Conservation (phyloP, 257 asterid species). For the Gentiana dahurica region DNA sequence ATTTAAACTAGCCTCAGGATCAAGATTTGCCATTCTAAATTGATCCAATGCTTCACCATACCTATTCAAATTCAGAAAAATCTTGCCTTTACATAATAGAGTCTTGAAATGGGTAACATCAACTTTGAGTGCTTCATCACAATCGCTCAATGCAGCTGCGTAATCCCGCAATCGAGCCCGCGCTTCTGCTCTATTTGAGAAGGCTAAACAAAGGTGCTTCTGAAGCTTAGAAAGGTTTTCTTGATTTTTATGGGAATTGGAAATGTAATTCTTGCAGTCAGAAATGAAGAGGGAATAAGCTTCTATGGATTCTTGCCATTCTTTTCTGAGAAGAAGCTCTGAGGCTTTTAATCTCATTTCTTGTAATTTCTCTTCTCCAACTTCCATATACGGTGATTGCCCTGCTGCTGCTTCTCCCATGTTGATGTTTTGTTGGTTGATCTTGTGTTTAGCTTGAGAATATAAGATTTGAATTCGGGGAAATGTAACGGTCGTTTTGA, state of each 20-base stretch:
- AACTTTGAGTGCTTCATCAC: slow-evolving; percentile 51
- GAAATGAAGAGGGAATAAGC: slow-evolving; percentile 48
- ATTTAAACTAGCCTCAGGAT: slow-evolving; percentile 37
- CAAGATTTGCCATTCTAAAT: slow-evolving; percentile 41
- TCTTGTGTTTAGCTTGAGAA: not conserved
- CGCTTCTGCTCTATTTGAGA: slow-evolving; percentile 77
- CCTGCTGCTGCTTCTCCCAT: slow-evolving; percentile 23
- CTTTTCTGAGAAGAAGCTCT: slow-evolving; percentile 66
- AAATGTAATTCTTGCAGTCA: slow-evolving; percentile 33
- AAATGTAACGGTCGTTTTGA: slow-evolving; percentile 10
- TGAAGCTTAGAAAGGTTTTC: slow-evolving; percentile 24
- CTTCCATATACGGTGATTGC: slow-evolving; percentile 17
- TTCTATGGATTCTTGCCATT: slow-evolving; percentile 42
- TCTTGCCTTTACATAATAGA: slow-evolving; percentile 64
- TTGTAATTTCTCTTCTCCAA: slow-evolving; percentile 39
- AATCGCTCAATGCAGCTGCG: slow-evolving; percentile 47
- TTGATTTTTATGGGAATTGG: slow-evolving; percentile 10
- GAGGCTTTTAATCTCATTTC: slow-evolving; percentile 72
- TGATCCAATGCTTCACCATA: slow-evolving; percentile 43
- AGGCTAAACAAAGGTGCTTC: slow-evolving; percentile 49
- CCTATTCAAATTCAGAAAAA: slow-evolving; percentile 40
- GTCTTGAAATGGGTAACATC: slow-evolving; percentile 70
- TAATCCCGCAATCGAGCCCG: slow-evolving; percentile 28
- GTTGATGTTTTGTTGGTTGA: not conserved
- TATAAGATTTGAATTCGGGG: slow-evolving; percentile 5